These are phyloP conservation scores for Aspergillus nidulans DNA, from an alignment of 495 filamentous ascomycete genomes.

Conservation along the genomic window DNA sequence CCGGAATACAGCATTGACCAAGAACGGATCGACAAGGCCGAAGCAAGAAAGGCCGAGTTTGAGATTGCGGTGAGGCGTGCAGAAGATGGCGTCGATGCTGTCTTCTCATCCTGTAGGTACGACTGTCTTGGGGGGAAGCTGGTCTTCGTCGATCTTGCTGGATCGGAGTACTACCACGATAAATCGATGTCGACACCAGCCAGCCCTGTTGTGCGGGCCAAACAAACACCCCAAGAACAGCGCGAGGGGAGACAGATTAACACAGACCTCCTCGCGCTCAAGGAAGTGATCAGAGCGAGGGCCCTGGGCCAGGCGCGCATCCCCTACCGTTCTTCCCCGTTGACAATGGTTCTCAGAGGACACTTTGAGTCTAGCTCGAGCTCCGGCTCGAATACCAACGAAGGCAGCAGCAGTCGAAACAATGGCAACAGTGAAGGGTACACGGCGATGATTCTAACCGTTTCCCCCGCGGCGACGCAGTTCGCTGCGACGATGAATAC, in stretches of 20 bases:
- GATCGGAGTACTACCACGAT: constrained; percentile 21
- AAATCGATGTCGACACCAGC: neutral
- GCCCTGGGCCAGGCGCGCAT: constrained; percentile 15
- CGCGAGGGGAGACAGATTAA: constrained; percentile 27
- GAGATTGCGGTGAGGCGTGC: constrained; percentile 18
- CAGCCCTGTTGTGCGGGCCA: neutral
- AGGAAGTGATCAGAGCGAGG: constrained; percentile 26
- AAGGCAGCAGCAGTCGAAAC: no score
- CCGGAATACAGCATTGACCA: constrained; percentile 20
- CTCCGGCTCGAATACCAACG: no score
- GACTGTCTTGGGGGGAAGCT: constrained; percentile 22
- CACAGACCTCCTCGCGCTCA: constrained; percentile 25
- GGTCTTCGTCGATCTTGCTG: constrained; percentile 27
- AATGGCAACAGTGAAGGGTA: neutral
- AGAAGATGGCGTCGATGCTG: constrained; percentile 10
- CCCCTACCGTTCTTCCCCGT: constrained; percentile 22
- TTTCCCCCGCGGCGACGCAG: constrained; percentile 17
- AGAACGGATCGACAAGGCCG: constrained; percentile 20
- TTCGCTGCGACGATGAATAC: constrained; percentile 23
- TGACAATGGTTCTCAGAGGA: constrained; percentile 25
- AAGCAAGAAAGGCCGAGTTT: constrained; percentile 21
- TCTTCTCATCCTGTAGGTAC: constrained; percentile 4
- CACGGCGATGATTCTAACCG: constrained; percentile 22
- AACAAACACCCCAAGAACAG: constrained; percentile 21
- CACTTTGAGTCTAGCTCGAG: constrained; percentile 12